phyloP scores from a whole-genome alignment of 352 stramenopile genomes.

The Phytophthora sp. region DNA sequence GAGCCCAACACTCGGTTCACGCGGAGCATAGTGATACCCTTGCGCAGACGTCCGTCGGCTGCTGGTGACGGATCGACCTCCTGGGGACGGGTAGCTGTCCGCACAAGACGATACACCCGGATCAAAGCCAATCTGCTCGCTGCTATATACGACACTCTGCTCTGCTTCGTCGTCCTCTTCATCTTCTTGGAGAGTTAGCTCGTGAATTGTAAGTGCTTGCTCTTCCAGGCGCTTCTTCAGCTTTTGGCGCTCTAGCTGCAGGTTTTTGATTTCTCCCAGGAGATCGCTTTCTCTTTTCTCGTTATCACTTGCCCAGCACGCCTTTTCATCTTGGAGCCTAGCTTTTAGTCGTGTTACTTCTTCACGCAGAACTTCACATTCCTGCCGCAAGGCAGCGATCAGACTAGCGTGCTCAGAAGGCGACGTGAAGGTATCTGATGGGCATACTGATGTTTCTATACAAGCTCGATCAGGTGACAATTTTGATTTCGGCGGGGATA shows the following conservation, averaged over 20 bases:
- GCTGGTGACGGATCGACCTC: slow-evolving; percentile 6
- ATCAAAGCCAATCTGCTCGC: slow-evolving; percentile 18
- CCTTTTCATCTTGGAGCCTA: slow-evolving; percentile 29
- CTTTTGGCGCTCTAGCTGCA: slow-evolving; percentile 51
- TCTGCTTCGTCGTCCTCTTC: slow-evolving; percentile 31
- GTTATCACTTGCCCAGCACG: slow-evolving; percentile 34
- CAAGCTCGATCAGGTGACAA: slow-evolving; percentile 4
- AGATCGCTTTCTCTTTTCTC: slow-evolving; percentile 44
- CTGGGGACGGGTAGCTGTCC: slow-evolving; percentile 17
- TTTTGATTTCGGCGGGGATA: slow-evolving; percentile 39
- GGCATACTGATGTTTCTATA: background rate
- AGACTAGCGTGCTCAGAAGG: slow-evolving; percentile 11
- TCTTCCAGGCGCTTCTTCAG: slow-evolving; percentile 57
- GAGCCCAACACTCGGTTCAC: slow-evolving; percentile 9
- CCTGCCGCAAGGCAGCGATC: slow-evolving; percentile 22
- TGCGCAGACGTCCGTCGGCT: background rate
- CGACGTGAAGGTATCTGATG: slow-evolving; percentile 1
- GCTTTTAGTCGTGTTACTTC: slow-evolving; percentile 28
- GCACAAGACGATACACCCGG: slow-evolving; percentile 13
- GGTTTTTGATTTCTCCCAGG: slow-evolving; percentile 41
- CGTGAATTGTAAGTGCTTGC: slow-evolving; percentile 77
- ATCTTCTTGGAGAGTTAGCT: slow-evolving; percentile 81
- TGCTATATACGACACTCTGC: slow-evolving; percentile 20
- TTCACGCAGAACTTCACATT: slow-evolving; percentile 22
- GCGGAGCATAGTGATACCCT: slow-evolving; percentile 4